A percentile compares a stretch with the other conserved stretches of the same genome.
phyloP scores from a whole-genome alignment of 352 stramenopile species.

The Pythium coloratum region DNA sequence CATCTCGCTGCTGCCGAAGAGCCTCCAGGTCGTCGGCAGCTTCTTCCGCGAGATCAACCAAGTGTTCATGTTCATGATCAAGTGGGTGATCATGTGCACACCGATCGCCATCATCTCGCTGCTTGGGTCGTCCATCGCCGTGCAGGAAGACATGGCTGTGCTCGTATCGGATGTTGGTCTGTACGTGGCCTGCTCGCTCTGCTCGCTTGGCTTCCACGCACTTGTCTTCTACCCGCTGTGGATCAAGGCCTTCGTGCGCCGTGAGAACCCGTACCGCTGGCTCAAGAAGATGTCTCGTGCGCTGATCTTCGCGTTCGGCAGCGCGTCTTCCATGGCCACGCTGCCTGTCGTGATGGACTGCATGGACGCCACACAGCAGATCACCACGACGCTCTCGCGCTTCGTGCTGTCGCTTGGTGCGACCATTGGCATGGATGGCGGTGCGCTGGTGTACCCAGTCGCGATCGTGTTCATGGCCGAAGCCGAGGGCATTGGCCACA shows the following conservation, averaged over 20 bases:
- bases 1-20: slow-evolving; percentile 18
- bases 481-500: slow-evolving; percentile 18
- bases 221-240: slow-evolving; percentile 38
- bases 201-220: slow-evolving; percentile 20
- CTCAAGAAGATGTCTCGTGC: slow-evolving; percentile 32
- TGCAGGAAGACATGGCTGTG: slow-evolving; percentile 29
- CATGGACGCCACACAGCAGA: slow-evolving; percentile 29
- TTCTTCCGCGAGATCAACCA: slow-evolving; percentile 37
- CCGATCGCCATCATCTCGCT: slow-evolving; percentile 41
- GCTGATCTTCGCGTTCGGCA: slow-evolving; percentile 35
- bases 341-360: slow-evolving; percentile 35
- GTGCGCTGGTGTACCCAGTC: slow-evolving; percentile 28
- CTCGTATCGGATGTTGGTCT: slow-evolving; percentile 37
- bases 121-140: slow-evolving; percentile 30
- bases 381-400: slow-evolving; percentile 28
- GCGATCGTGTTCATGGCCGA: slow-evolving; percentile 37
- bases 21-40: slow-evolving; percentile 22
- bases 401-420: slow-evolving; percentile 35
- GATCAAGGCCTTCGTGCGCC: slow-evolving; percentile 26
- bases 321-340: slow-evolving; percentile 41
- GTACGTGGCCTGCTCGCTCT: slow-evolving; percentile 30
- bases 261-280: slow-evolving; percentile 32
- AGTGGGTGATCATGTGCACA: slow-evolving; percentile 39
- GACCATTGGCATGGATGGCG: slow-evolving; percentile 32
- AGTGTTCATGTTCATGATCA: slow-evolving; percentile 41